Evolutionary conservation across 2,329 filamentous ascomycete genomes (phyloP), one percentile per base, ranked within the genome.

Genomic region (Xylaria sp.): DNA sequence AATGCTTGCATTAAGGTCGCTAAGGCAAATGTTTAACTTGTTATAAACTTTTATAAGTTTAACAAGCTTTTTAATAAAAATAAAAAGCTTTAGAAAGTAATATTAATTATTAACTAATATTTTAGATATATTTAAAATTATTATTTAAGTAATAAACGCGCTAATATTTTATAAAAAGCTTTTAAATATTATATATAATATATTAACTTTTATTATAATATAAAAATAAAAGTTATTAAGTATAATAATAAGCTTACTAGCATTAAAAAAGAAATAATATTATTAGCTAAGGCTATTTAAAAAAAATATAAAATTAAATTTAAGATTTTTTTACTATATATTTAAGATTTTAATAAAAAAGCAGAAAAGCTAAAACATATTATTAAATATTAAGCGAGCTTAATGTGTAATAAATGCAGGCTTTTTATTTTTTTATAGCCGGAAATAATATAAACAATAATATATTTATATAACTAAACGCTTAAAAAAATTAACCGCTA

Each of bases 321-420:
- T 48, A 48, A 48, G 18, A 48, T 48, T 18, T 48, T 48, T 48
- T 23, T 23, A 48, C 21, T 48, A 48, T 48, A 48, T 48, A 48
- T 21, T 48, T 48, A 48, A 48, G 18, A 21, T 21, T 48, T 48
- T 21, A 48, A 48, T 48, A 48, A 48, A 48, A 10, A 2, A 21
- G n/a, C 9, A 21, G 21, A 48, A 48, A 21, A 42, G 10, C 3
- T 42, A 42, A 42, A 42, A 13, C 18, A 13, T 13, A 42, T 18
- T 42, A 42, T 42, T 42, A 42, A 42, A 42, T 42, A 42, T 42
- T 13, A 42, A 42, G 40, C 18, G 18, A 42, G 18, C 10, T 12
- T 18, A 13, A 42, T 42, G 18, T 13, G 18, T 42, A 42, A 42
- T 42, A 42, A 42, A 4, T 13, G 10, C 10, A 42, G 10, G 40